phyloP scores from a whole-genome alignment of 352 stramenopile genomes.

The Phytophthora quininea region DNA sequence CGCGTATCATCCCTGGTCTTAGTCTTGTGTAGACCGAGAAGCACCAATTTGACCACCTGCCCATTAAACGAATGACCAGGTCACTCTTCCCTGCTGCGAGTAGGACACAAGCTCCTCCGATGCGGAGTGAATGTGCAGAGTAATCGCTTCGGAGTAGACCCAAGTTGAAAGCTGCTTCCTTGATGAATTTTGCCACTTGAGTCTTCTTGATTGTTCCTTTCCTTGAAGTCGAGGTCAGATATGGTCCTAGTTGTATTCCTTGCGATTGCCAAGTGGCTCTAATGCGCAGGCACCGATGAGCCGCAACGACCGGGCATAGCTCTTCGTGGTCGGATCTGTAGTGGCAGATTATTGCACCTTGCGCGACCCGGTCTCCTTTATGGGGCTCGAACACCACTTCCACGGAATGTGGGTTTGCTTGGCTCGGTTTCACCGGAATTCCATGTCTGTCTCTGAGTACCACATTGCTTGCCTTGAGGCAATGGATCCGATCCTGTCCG shows the following conservation, averaged over 20 bases:
- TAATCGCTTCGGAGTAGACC: slow-evolving; percentile 15
- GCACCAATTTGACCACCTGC: slow-evolving; percentile 33
- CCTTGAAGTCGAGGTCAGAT: slow-evolving; percentile 12
- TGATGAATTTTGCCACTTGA: slow-evolving; percentile 20
- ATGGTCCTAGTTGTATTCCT: slow-evolving; percentile 5
- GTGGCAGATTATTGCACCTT: slow-evolving; percentile 11
- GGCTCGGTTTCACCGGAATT: background rate
- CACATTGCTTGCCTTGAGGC: slow-evolving; percentile 16
- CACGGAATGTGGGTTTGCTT: background rate
- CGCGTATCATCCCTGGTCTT: slow-evolving; percentile 23
- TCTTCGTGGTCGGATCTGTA: slow-evolving; percentile 8
- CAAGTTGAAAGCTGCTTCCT: slow-evolving; percentile 19
- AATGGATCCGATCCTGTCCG: background rate
- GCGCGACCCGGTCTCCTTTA: slow-evolving; percentile 1
- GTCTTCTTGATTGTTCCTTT: slow-evolving; percentile 23
- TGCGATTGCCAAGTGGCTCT: slow-evolving; percentile 3
- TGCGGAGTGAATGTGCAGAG: slow-evolving; percentile 24
- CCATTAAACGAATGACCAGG: slow-evolving; percentile 30
- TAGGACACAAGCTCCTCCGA: slow-evolving; percentile 19
- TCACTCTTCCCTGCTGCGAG: slow-evolving; percentile 30
- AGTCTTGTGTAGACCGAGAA: slow-evolving; percentile 35
- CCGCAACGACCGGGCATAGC: slow-evolving; percentile 23
- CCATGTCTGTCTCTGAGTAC: slow-evolving; percentile 5
- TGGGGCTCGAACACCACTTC: slow-evolving; percentile 15
- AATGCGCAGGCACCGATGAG: slow-evolving; percentile 17